Percentiles rank a stretch among this genome's conserved stretches.
phyloP scores from a whole-genome alignment of 768 basidiomycete genomes.

The Suillus occidentalis region DNA sequence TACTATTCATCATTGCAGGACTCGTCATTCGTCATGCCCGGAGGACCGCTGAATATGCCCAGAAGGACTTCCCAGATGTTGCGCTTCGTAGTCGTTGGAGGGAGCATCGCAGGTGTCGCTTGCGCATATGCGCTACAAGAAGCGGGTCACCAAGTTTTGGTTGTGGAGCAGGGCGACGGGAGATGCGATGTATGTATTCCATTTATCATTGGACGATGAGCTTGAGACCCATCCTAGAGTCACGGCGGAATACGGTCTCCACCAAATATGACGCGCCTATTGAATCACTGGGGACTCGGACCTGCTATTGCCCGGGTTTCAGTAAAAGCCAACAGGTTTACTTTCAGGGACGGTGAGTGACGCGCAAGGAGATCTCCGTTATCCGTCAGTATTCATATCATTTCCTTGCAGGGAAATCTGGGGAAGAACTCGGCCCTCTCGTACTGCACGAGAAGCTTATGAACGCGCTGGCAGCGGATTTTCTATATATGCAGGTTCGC shows the following conservation, averaged over 20 bases:
- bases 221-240: conserved; percentile 18
- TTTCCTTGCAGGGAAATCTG: conserved; percentile 38
- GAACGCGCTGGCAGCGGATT: conserved; percentile 44
- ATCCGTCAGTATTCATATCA: conserved; percentile 12
- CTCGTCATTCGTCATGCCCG: conserved; percentile 10
- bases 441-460: conserved; percentile 45
- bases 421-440: conserved; percentile 43
- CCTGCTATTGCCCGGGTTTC: conserved; percentile 39
- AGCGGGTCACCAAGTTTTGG: conserved; percentile 55
- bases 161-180: conserved; percentile 50
- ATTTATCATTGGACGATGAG: neutral
- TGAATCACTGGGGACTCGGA: conserved; percentile 53
- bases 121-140: conserved; percentile 51
- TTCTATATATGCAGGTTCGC: conserved; percentile 46
- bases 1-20: neutral
- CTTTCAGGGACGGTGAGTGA: conserved; percentile 19
- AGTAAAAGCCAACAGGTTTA: conserved; percentile 15
- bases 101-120: conserved; percentile 50
- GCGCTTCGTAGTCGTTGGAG: conserved; percentile 26
- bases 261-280: conserved; percentile 58
- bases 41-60: conserved; percentile 7
- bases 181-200: conserved; percentile 32
- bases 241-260: conserved; percentile 44
- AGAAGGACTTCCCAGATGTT: conserved; percentile 18
- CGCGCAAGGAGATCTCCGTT: neutral